Evolutionary conservation across 176 grass and related monocot species (phyloP), one percentile per base, ranked within the genome.

Genomic region (Luzula sylvatica): DNA sequence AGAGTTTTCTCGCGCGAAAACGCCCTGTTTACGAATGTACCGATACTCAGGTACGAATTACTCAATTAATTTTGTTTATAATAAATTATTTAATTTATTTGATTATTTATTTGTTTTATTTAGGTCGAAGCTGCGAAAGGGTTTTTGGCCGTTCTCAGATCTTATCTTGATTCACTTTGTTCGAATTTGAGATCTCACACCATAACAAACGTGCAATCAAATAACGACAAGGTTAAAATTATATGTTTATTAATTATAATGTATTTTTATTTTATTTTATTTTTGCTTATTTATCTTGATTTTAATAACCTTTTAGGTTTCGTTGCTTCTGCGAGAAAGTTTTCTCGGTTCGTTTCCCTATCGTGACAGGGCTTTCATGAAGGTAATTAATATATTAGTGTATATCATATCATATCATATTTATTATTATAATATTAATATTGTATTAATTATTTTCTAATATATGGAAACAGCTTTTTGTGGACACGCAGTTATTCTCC

Each of bases 101-200:
- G 8, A 18, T 30, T n/a, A 11, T 47, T 63, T 64, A 13, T n/a
- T 32, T 13, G 14, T 20, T 32, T n/a, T 8, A 40, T 77, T 43
- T 73, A 98, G 86, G 86, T 87, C 44, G 93, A 98, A 87, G 82
- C 93, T 3, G 93, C 93, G 40, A 98, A 98, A 87, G 93, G 81
- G 72, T 92, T 98, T 75, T 68, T 87, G 61, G 81, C 93, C 30
- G 75, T 83, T 50, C 67, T 98, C 66, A 87, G 86, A 78, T 73
- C 87, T 21, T 70, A 98, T 66, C 81, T 98, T n/a, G 93, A 98
- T 83, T 83, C 78, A 11, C 57, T 92, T 21, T 98, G 93, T 71
- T 82, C 82, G 56, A 92, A 98, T 54, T 70, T 98, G 50, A 67
- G 93, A 67, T 92, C 93, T 65, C 93, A 92, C 67, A 98, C 93